phyloP scores from a whole-genome alignment of 805 yeast genomes.

The Yamadazyma laniorum region DNA sequence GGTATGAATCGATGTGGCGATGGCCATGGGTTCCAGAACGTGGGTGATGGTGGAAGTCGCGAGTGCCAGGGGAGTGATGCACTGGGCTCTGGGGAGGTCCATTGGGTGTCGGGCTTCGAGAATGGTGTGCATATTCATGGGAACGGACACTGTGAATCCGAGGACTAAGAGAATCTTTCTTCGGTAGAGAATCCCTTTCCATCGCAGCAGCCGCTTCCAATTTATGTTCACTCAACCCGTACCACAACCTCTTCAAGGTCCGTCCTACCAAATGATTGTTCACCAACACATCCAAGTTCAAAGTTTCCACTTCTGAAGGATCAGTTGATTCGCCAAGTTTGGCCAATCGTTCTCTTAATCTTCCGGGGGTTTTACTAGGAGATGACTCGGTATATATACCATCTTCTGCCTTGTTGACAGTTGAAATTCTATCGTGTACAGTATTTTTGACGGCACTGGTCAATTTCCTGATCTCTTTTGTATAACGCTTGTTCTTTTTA shows the following conservation, averaged over 20 bases:
- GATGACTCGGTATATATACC: constrained; percentile 14
- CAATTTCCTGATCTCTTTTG: constrained; percentile 47
- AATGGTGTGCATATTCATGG: not conserved
- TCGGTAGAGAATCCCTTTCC: not conserved
- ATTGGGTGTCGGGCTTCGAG: not conserved
- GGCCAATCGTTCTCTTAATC: constrained; percentile 33
- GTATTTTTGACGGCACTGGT: constrained; percentile 70
- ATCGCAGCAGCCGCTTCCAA: not conserved
- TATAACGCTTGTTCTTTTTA: constrained; percentile 31
- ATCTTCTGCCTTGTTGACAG: constrained; percentile 18
- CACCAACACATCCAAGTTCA: constrained; percentile 36
- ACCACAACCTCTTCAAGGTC: constrained; percentile 32
- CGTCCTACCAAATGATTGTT: constrained; percentile 32
- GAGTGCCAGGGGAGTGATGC: not conserved
- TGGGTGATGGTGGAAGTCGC: not conserved
- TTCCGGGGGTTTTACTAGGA: constrained; percentile 12
- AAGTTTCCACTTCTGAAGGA: constrained; percentile 41
- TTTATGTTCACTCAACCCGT: constrained; percentile 18
- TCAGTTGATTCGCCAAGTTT: constrained; percentile 33
- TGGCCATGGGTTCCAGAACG: constrained; percentile 9
- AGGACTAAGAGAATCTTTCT: constrained; percentile 1
- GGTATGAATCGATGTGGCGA: constrained; percentile 12
- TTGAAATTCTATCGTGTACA: constrained; percentile 56
- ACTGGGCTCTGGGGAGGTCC: not conserved
- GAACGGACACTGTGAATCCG: not conserved